Base-by-base conservation (phyloP, 2,329 filamentous ascomycete species). In the Pseudohalonectria lignicola region DNA sequence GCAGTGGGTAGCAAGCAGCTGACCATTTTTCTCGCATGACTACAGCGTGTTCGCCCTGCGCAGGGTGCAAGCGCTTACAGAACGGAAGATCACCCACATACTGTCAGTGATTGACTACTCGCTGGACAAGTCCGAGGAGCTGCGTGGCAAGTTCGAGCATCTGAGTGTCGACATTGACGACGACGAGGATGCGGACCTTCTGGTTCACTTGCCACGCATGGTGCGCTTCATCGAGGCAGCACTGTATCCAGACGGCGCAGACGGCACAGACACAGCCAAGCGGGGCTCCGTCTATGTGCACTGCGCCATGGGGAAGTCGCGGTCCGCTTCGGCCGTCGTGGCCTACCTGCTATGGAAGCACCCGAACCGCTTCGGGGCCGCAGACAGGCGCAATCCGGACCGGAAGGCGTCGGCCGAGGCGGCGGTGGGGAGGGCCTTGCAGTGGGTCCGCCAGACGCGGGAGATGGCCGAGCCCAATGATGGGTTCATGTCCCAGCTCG, bases 291-390 rank as follows among this genome's bases (percentile, higher is more conserved):
- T 78, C 20, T 71, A 69, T 40, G 72, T 78, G 9, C 68, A 73
- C 62, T 94, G 92, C 69, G 90, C 87, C 17, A 94, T 94, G 79
- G 92, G 92, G 38, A 94, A 93, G 62, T 95, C 88, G 25, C 84
- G 92, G 42, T 96, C 90, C 34, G 84, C 90, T 47, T 81, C 86
- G 23, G 76, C 85, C 47, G 73, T 86, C 39, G 73, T 93, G 41
- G 90, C 92, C 43, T 96, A 88, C 59, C 67, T 96, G 36, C 81
- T 96, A 45, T 79, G 74, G 59, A 74, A 72, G 48, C 69, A 76
- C 47, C 72, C 75, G 5, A 56, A 67, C 26, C 67, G 66, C 39
- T 75, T 75, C 49, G 58, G 62, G 9, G 47, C 56, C 37, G 39
- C 56, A 31, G 61, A 72, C 47, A 65, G 62, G 47, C 64, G 71